phyloP scores from a whole-genome alignment of 257 asterid genomes.

The Solanum rostratum region DNA sequence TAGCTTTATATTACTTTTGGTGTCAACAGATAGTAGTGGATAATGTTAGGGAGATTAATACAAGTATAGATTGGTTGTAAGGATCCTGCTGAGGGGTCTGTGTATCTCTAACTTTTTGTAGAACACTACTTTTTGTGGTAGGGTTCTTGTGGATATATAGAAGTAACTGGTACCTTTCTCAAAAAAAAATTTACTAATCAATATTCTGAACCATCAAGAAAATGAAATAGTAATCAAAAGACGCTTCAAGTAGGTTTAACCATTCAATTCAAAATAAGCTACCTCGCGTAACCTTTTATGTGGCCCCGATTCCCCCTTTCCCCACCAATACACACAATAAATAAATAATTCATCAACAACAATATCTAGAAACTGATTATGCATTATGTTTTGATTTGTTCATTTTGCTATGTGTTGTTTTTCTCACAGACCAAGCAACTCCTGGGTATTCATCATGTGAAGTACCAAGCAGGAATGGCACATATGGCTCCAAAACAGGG shows the following conservation, averaged over 20 bases:
- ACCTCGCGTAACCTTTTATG: neutral
- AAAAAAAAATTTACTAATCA: neutral
- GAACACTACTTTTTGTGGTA: too few relatives aligned
- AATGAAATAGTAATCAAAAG: neutral
- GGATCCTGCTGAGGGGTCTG: too few relatives aligned
- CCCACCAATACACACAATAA: neutral
- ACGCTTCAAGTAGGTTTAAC: neutral
- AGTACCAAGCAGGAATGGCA: conserved; percentile 49
- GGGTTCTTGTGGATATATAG: too few relatives aligned
- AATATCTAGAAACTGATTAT: neutral
- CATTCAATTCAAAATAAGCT: neutral
- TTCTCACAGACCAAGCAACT: conserved; percentile 49
- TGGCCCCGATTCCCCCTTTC: neutral
- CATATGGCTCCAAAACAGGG: conserved; percentile 50
- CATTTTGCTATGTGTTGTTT: neutral
- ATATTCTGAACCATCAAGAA: neutral
- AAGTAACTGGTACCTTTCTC: too few relatives aligned
- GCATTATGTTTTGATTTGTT: neutral
- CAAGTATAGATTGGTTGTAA: too few relatives aligned
- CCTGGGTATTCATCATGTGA: conserved; percentile 50
- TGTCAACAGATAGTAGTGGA: too few relatives aligned
- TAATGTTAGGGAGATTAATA: too few relatives aligned
- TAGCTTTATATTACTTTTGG: too few relatives aligned
- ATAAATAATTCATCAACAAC: neutral
- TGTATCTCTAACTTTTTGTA: too few relatives aligned